Base-by-base conservation (phyloP, 164 flowering plant genomes). In the Platanus orientalis region DNA sequence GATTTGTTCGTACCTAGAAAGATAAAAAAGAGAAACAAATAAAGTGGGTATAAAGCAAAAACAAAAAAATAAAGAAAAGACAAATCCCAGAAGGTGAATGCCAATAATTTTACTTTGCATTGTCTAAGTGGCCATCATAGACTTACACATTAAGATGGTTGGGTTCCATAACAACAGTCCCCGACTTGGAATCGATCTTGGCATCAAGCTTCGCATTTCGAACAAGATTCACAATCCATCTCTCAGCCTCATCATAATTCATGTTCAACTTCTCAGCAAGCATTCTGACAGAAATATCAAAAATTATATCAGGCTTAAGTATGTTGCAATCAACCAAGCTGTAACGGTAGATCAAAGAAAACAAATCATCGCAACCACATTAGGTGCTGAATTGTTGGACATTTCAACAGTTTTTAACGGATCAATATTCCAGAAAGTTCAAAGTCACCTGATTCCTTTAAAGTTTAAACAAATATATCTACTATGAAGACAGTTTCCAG, bases 211-310 rank as follows among this genome's bases (percentile, higher is more conserved):
- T 94, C 62, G 97, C 86, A 74, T 79, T 83, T 39, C 87, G 81
- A 48, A 94, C 83, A 50, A 91, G 96, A 76, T 84, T 94, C 70
- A 91, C 94, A 57, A 91, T 89, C 98, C 98, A 94, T 79, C 97
- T 89, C 78, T 94, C 97, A 27, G 97, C 97, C 60, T 94, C 98
- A 49, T 91, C 98, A 66, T 79, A 81, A 48, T 77, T 89, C 81
- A 91, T 69, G 72, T 91, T 91, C 81, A 94, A 67, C 71, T 94
- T 94, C 78, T 87, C 95, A 10, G 97, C 93, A 61, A 94, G 92
- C 68, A 89, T 96, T 19, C 98, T 94, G 81, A 44, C 29, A 27
- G 11, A 45, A 45, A 53, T 3, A 39, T 13, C 9, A 27, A 9
- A 48, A 47, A 61, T 4, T 14, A 63, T 16, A 24, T 59, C 39